Percentiles rank a stretch among this genome's conserved stretches.
Conservation (phyloP, 2,329 filamentous ascomycete genomes). For the Ambrosiella beaveri region DNA sequence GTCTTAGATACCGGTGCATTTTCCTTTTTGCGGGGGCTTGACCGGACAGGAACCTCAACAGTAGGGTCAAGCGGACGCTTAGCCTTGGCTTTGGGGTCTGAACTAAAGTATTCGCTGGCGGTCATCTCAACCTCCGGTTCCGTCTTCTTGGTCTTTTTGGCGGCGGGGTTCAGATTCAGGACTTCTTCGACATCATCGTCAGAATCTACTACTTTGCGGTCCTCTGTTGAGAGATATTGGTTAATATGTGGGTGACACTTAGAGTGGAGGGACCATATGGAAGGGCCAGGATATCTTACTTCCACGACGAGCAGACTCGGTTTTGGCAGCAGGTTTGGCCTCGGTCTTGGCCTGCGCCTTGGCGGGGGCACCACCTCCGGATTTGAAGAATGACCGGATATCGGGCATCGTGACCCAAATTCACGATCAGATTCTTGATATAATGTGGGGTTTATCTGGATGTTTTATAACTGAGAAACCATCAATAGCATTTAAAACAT, state of each 20-base stretch:
- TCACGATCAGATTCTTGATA: neutral
- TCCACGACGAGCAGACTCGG: constrained; percentile 19
- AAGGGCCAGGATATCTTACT: constrained; percentile 22
- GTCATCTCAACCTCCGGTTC: constrained; percentile 32
- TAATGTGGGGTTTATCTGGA: neutral
- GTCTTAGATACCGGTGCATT: constrained; percentile 16
- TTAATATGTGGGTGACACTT: constrained; percentile 14
- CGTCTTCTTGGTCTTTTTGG: constrained; percentile 33
- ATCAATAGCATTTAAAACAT: no score
- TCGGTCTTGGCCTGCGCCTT: constrained; percentile 30
- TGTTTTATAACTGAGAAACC: neutral
- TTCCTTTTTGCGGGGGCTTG: constrained; percentile 34
- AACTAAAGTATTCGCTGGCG: constrained; percentile 39
- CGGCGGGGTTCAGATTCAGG: constrained; percentile 37
- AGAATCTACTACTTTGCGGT: constrained; percentile 61
- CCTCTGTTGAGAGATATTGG: constrained; percentile 21
- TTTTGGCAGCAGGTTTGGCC: constrained; percentile 27
- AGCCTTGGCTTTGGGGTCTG: constrained; percentile 16
- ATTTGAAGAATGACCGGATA: constrained; percentile 82
- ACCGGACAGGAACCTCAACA: constrained; percentile 29
- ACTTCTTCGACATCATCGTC: constrained; percentile 37
- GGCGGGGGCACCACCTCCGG: constrained; percentile 40
- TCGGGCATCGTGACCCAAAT: constrained; percentile 32
- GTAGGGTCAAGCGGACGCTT: constrained; percentile 23
- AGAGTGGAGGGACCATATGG: neutral